A percentile compares a stretch with the other conserved stretches of the same genome.
Evolutionary conservation across 1,284 basidiomycete species (phyloP).

Genomic region (Paramarasmius palmivorus): DNA sequence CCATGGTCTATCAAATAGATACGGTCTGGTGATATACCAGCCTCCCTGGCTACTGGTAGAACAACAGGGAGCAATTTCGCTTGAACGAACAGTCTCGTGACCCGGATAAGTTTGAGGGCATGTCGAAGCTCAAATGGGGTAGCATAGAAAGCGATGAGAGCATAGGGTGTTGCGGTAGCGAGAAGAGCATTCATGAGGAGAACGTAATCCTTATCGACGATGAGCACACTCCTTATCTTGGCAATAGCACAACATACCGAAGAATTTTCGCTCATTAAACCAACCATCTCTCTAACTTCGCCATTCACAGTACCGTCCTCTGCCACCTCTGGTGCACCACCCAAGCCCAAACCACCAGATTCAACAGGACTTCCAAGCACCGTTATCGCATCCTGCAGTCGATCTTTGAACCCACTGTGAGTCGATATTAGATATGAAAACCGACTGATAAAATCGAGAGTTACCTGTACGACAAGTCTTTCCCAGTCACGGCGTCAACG

Average conservation of each 20-base stretch:
- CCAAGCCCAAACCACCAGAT: conserved; percentile 45
- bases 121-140: conserved; percentile 69
- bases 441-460: conserved; percentile 23
- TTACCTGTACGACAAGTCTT: conserved; percentile 43
- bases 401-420: too few species aligned
- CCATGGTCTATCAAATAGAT: too few species aligned
- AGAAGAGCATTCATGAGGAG: conserved; percentile 58
- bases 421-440: too few species aligned
- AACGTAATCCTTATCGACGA: conserved; percentile 59
- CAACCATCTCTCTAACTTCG: conserved; percentile 54
- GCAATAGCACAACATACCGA: conserved; percentile 42
- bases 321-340: too few species aligned
- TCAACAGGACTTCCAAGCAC: conserved; percentile 46
- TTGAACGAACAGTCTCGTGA: conserved; percentile 64
- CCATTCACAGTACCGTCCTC: conserved; percentile 16
- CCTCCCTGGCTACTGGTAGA: conserved; percentile 47
- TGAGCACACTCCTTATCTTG: neutral
- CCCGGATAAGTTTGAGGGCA: conserved; percentile 49
- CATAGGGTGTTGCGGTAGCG: conserved; percentile 58
- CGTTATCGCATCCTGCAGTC: conserved; percentile 47
- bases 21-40: conserved; percentile 41
- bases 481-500: conserved; percentile 56
- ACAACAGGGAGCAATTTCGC: conserved; percentile 50
- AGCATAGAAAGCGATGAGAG: conserved; percentile 61
- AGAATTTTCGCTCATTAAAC: conserved; percentile 68